Evolutionary conservation across 2,329 filamentous ascomycete genomes (phyloP).

Genomic region (Colletotrichum sp.): DNA sequence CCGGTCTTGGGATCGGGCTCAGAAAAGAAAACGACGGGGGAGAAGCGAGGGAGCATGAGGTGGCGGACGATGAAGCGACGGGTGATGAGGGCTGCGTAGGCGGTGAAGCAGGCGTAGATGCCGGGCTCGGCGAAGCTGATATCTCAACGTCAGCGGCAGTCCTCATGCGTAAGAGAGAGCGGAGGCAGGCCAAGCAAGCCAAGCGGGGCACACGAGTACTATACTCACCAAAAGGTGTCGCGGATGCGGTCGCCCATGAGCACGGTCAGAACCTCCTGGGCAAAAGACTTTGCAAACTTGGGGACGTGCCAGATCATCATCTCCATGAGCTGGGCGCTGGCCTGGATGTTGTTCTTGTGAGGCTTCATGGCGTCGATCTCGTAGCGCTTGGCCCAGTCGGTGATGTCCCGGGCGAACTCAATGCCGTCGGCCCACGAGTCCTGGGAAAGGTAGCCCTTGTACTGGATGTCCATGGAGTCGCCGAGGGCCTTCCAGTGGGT

Average conservation of each 20-base stretch:
- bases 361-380: slow-evolving; percentile 66
- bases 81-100: slow-evolving; percentile 48
- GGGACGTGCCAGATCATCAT: slow-evolving; percentile 65
- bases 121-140: slow-evolving; percentile 50
- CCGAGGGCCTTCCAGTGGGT: slow-evolving; percentile 76
- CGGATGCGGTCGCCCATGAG: slow-evolving; percentile 70
- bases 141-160: not conserved
- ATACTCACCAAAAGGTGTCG: slow-evolving; percentile 66
- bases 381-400: slow-evolving; percentile 57
- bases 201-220: not conserved
- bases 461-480: slow-evolving; percentile 71
- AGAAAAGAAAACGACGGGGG: slow-evolving; percentile 41
- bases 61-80: slow-evolving; percentile 64
- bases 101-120: slow-evolving; percentile 32
- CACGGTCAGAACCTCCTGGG: slow-evolving; percentile 55
- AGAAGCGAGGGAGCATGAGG: slow-evolving; percentile 62
- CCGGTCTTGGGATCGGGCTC: slow-evolving; percentile 58
- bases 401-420: slow-evolving; percentile 55
- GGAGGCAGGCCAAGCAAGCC: not conserved
- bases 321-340: slow-evolving; percentile 64
- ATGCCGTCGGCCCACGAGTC: slow-evolving; percentile 52
- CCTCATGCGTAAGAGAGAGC: not conserved
- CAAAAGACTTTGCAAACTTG: slow-evolving; percentile 46
- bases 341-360: slow-evolving; percentile 48
- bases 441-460: slow-evolving; percentile 40